Conservation (phyloP, 2,329 filamentous ascomycete species). For the Cercospora janseana region DNA sequence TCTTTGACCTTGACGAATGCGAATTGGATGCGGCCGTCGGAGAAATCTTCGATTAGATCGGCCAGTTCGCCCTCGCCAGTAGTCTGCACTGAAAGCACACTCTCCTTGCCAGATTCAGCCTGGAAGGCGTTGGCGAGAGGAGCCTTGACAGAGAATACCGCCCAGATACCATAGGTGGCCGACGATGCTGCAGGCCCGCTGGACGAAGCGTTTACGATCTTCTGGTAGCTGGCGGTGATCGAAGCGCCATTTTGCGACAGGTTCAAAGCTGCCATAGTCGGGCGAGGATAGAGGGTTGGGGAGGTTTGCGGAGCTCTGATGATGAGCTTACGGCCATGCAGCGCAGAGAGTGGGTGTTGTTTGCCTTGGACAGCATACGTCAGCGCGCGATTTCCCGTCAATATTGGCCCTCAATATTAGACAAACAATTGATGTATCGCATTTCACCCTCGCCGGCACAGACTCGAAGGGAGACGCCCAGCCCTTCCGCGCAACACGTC, state of each 20-base stretch:
- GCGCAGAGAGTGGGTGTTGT: too few species aligned
- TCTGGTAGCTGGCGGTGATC: constrained; percentile 60
- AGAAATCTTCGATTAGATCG: constrained; percentile 93
- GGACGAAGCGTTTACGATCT: constrained; percentile 61
- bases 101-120: constrained; percentile 81
- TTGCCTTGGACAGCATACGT: constrained; percentile 13
- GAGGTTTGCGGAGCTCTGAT: not conserved
- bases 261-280: constrained; percentile 70
- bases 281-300: not conserved
- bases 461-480: too few species aligned
- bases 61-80: constrained; percentile 90
- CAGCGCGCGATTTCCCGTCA: too few species aligned
- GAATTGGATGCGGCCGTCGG: constrained; percentile 93
- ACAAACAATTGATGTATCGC: too few species aligned
- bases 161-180: constrained; percentile 87
- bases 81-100: constrained; percentile 87
- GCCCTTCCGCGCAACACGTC: not conserved
- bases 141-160: constrained; percentile 86
- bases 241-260: constrained; percentile 54
- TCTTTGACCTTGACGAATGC: constrained; percentile 96
- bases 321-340: too few species aligned
- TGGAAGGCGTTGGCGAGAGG: constrained; percentile 92
- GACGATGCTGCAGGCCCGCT: constrained; percentile 62
- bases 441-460: too few species aligned
- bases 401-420: too few species aligned